A percentile compares a stretch with the other conserved stretches of the same genome.
These are phyloP conservation scores for Volvox carteri DNA, from an alignment of 163 green algal species.

Conservation along the genomic window DNA sequence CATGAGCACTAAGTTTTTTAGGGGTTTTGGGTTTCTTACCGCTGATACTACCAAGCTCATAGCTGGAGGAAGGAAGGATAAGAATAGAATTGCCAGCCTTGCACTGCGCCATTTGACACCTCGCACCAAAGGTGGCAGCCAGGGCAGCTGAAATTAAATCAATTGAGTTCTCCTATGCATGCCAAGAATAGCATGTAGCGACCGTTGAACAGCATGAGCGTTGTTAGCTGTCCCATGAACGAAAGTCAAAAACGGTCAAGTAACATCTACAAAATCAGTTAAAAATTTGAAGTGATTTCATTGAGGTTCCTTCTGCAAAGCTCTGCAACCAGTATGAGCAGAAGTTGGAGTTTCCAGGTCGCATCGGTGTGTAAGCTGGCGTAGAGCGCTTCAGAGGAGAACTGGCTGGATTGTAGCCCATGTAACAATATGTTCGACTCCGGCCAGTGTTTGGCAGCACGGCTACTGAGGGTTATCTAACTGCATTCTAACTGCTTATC, in stretches of 20 bases:
- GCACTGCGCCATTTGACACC: neutral
- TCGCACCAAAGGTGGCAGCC: neutral
- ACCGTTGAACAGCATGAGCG: neutral
- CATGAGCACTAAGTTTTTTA: constrained; percentile 1
- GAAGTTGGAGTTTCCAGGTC: no score
- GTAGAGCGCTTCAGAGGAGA: no score
- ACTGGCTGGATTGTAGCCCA: no score
- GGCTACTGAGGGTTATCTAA: no score
- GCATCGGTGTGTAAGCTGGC: no score
- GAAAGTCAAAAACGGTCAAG: constrained; percentile 17
- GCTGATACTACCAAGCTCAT: neutral
- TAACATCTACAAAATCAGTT: no score
- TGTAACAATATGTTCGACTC: no score
- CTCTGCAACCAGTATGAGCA: no score
- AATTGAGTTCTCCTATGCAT: neutral
- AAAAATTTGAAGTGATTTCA: no score
- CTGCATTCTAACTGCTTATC: no score
- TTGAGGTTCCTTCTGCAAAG: no score
- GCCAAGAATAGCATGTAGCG: neutral
- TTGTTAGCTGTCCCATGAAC: neutral
- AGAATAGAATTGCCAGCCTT: constrained; percentile 20
- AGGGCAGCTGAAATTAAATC: neutral
- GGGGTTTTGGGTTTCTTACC: constrained; percentile 29
- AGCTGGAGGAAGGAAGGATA: constrained; percentile 38
- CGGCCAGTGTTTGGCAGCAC: no score